Evolutionary conservation across 495 filamentous ascomycete species (phyloP).

Genomic region (Friedmanniomyces simplex): DNA sequence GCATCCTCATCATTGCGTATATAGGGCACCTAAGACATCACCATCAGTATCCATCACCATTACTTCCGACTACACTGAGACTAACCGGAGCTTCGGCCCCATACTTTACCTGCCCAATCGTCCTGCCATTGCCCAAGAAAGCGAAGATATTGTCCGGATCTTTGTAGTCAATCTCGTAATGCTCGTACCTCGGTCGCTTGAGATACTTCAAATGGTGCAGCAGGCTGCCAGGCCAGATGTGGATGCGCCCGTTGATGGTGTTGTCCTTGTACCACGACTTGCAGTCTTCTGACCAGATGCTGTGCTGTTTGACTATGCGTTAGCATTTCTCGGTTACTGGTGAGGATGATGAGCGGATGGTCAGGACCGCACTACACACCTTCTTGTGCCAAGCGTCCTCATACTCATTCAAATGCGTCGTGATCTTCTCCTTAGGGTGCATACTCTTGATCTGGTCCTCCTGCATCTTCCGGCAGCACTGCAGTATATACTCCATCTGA

Average conservation of each 20-base stretch:
- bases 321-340: neutral
- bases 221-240: conserved; percentile 4
- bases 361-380: neutral
- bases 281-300: conserved; percentile 40
- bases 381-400: conserved; percentile 11
- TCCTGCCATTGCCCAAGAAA: conserved; percentile 2
- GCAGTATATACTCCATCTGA: conserved; percentile 6
- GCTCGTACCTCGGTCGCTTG: conserved; percentile 2
- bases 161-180: conserved; percentile 7
- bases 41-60: no score
- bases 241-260: neutral
- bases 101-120: conserved; percentile 3
- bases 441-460: conserved; percentile 8
- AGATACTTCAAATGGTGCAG: conserved; percentile 4
- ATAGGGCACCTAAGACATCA: neutral
- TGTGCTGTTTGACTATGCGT: conserved; percentile 19
- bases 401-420: conserved; percentile 1
- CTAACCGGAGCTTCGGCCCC: conserved; percentile 1
- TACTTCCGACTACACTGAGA: neutral
- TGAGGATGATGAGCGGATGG: no score
- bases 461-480: conserved; percentile 4
- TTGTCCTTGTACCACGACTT: conserved; percentile 44
- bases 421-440: conserved; percentile 4
- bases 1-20: conserved; percentile 2
- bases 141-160: conserved; percentile 8